These are phyloP conservation scores for Xylaria sp. DNA, from an alignment of 2,329 filamentous ascomycete species.

Conservation along the genomic window DNA sequence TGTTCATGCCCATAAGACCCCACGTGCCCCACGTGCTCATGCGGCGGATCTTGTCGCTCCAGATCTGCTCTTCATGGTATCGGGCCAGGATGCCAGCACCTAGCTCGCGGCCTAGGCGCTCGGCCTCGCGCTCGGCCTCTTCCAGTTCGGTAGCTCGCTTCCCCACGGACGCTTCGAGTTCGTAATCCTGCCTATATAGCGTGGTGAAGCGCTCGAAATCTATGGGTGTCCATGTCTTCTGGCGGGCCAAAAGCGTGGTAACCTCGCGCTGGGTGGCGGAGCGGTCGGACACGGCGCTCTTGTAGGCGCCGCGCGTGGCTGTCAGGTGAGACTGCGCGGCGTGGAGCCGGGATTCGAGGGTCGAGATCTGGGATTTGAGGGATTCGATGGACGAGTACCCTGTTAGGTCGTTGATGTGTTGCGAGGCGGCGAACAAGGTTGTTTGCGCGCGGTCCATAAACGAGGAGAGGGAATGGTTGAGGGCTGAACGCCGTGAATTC, in stretches of 20 bases:
- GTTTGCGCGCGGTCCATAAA: slow-evolving; percentile 90
- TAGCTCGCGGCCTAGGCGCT: slow-evolving; percentile 75
- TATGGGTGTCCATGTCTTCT: slow-evolving; percentile 84
- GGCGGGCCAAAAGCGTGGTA: slow-evolving; percentile 88
- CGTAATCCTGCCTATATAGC: slow-evolving; percentile 89
- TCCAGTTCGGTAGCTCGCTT: slow-evolving; percentile 72
- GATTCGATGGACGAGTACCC: slow-evolving; percentile 91
- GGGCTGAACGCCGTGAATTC: slow-evolving; percentile 50
- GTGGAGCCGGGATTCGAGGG: slow-evolving; percentile 64
- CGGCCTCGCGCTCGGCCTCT: slow-evolving; percentile 77
- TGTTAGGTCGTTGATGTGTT: slow-evolving; percentile 90
- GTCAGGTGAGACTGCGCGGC: slow-evolving; percentile 70
- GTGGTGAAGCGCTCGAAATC: slow-evolving; percentile 95
- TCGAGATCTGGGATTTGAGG: slow-evolving; percentile 78
- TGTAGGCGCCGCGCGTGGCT: slow-evolving; percentile 75
- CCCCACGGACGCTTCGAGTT: slow-evolving; percentile 86
- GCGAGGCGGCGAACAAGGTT: slow-evolving; percentile 82
- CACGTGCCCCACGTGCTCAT: slow-evolving; percentile 99
- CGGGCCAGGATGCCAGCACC: slow-evolving; percentile 84
- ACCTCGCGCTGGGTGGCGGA: slow-evolving; percentile 94
- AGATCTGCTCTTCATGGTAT: slow-evolving; percentile 99
- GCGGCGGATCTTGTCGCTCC: slow-evolving; percentile 94
- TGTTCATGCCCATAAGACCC: slow-evolving; percentile 96
- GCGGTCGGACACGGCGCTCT: slow-evolving; percentile 80
- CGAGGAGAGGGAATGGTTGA: slow-evolving; percentile 60